Evolutionary conservation across 495 filamentous ascomycete species (phyloP).

Genomic region (Tuber microsphaerosporum): DNA sequence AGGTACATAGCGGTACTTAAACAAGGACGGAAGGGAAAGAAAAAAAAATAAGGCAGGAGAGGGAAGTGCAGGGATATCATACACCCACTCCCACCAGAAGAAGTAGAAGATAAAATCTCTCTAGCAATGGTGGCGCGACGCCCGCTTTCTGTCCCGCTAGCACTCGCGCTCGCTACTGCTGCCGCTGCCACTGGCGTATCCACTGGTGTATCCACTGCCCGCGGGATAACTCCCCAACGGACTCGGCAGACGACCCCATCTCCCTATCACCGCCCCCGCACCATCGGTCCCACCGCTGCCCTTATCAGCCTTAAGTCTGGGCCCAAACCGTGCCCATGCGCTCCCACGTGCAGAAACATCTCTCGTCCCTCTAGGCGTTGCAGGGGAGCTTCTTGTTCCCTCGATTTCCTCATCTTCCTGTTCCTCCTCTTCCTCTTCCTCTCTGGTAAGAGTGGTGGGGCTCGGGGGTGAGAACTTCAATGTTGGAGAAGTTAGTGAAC

Average conservation of each 20-base stretch:
- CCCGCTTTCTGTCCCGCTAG: not conserved
- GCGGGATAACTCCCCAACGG: slow-evolving; percentile 22
- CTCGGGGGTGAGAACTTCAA: slow-evolving; percentile 16
- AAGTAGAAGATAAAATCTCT: not conserved
- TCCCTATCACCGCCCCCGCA: slow-evolving; percentile 7
- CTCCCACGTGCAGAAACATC: not conserved
- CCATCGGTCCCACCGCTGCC: not conserved
- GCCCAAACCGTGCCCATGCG: slow-evolving; percentile 31
- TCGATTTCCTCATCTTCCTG: not conserved
- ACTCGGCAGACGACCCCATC: slow-evolving; percentile 36
- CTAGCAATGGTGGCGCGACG: not conserved
- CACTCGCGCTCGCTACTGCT: not conserved
- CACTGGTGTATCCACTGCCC: no score
- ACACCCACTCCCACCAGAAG: not conserved
- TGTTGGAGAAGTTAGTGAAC: slow-evolving; percentile 41
- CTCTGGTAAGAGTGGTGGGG: slow-evolving; percentile 6
- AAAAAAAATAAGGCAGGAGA: no score
- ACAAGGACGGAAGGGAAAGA: not conserved
- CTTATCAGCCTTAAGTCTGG: slow-evolving; percentile 26
- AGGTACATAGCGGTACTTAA: not conserved
- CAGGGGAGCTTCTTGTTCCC: slow-evolving; percentile 27
- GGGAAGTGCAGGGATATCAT: no score
- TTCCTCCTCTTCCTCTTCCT: not conserved
- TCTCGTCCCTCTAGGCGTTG: slow-evolving; percentile 30
- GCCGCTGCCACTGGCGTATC: not conserved